phyloP scores from a whole-genome alignment of 2,329 filamentous ascomycete species.

The Cladosporium phlei region DNA sequence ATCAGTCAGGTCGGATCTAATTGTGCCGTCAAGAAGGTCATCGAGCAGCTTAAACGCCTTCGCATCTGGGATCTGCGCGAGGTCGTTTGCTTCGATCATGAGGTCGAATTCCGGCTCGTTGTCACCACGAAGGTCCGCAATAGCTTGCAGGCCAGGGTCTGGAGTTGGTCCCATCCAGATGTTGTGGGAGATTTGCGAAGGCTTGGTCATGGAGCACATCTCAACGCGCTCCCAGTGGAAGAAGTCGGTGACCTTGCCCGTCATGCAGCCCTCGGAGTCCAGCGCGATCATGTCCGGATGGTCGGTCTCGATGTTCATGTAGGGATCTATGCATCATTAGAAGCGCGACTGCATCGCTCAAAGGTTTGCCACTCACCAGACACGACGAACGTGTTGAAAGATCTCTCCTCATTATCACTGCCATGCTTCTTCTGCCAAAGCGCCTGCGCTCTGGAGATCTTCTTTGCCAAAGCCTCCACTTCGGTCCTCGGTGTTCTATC shows the following conservation, averaged over 20 bases:
- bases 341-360: conserved; percentile 5
- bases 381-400: conserved; percentile 82
- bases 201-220: conserved; percentile 89
- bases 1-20: conserved; percentile 34
- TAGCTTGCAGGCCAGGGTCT: conserved; percentile 45
- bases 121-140: conserved; percentile 35
- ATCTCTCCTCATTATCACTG: conserved; percentile 35
- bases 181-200: conserved; percentile 82
- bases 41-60: conserved; percentile 61
- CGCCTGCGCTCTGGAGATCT: conserved; percentile 69
- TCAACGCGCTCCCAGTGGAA: conserved; percentile 82
- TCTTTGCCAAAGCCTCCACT: conserved; percentile 59
- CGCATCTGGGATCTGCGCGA: conserved; percentile 69
- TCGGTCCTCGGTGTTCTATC: conserved; percentile 58
- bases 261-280: conserved; percentile 65
- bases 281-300: conserved; percentile 69
- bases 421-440: conserved; percentile 66
- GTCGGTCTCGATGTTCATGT: conserved; percentile 65
- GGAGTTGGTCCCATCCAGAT: conserved; percentile 88
- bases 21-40: conserved; percentile 41
- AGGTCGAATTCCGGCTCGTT: conserved; percentile 60
- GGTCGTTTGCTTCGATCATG: conserved; percentile 81
- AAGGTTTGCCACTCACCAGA: conserved; percentile 43
- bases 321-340: conserved; percentile 45
- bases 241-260: conserved; percentile 79